Evolutionary conservation across 192 early-diverging fungal species (phyloP).

Genomic region (Umbelopsis vinacea): DNA sequence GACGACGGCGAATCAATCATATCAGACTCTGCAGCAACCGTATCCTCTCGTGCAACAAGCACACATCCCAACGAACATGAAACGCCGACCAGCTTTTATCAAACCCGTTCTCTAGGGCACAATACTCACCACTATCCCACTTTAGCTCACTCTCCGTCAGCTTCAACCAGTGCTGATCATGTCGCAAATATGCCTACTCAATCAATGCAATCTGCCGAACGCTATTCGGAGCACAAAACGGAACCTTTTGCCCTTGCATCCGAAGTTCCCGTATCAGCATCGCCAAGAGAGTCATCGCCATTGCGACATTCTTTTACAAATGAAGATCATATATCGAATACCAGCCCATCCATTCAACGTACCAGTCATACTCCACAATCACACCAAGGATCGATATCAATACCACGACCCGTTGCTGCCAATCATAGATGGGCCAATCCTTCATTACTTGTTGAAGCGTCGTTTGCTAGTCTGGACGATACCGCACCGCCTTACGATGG

Average conservation of each 20-base stretch:
- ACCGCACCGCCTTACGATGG: constrained; percentile 13
- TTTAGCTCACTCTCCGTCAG: not conserved
- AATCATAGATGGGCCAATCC: constrained; percentile 5
- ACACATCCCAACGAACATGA: constrained; percentile 1
- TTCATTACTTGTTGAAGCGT: not conserved
- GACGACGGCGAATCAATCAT: constrained; percentile 19
- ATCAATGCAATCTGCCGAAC: not conserved
- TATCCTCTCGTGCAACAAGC: not conserved
- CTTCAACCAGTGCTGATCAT: not conserved
- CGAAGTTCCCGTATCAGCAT: constrained; percentile 17
- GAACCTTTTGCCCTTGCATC: not conserved
- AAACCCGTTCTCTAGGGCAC: not conserved
- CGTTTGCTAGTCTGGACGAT: constrained; percentile 15
- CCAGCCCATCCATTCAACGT: not conserved
- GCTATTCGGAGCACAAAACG: constrained; percentile 13
- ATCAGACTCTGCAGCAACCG: constrained; percentile 9
- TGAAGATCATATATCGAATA: not conserved
- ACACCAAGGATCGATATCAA: not conserved
- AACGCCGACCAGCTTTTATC: not conserved
- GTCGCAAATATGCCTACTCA: not conserved
- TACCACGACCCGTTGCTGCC: not conserved
- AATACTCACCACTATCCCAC: not conserved
- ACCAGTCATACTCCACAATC: not conserved
- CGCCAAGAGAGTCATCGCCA: constrained; percentile 8
- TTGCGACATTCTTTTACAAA: constrained; percentile 14